These are phyloP conservation scores for Akanthomyces lecanii DNA, from an alignment of 2,329 filamentous ascomycete genomes.

Conservation along the genomic window DNA sequence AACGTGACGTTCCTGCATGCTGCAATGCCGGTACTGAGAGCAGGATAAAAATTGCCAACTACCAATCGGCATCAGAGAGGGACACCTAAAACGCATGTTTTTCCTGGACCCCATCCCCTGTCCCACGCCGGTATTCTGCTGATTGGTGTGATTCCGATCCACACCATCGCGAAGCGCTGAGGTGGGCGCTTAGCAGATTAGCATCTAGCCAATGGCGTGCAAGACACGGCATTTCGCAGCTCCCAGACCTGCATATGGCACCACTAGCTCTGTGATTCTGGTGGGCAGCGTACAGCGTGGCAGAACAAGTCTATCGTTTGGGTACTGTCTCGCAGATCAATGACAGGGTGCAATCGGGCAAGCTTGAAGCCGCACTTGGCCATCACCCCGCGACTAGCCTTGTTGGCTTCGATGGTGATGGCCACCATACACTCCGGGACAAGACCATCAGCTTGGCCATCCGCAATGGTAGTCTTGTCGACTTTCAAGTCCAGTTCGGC, in stretches of 20 bases:
- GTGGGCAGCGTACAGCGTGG: constrained; percentile 4
- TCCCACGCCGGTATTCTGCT: constrained; percentile 10
- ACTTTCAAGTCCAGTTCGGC: constrained; percentile 35
- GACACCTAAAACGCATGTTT: neutral
- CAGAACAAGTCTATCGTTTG: constrained; percentile 9
- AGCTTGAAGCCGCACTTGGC: constrained; percentile 47
- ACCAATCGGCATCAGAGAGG: neutral
- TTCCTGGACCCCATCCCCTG: neutral
- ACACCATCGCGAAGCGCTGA: constrained; percentile 17
- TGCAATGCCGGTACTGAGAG: constrained; percentile 12
- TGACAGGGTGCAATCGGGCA: constrained; percentile 31
- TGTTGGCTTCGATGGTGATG: constrained; percentile 42
- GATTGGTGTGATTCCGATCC: constrained; percentile 13
- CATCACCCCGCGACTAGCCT: constrained; percentile 47
- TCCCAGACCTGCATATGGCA: neutral
- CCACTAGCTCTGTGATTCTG: constrained; percentile 1
- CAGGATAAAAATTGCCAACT: neutral
- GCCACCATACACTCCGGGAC: constrained; percentile 37
- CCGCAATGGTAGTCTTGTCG: constrained; percentile 27
- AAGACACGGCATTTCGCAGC: neutral
- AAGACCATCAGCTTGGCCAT: constrained; percentile 13
- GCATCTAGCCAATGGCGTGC: constrained; percentile 5
- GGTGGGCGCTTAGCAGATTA: constrained; percentile 7
- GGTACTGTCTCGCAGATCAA: constrained; percentile 15
- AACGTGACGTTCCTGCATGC: constrained; percentile 6